Percentiles rank a stretch among this genome's conserved stretches.
Evolutionary conservation across 768 basidiomycete genomes (phyloP).

Genomic region (Leccinum subgranulosum): DNA sequence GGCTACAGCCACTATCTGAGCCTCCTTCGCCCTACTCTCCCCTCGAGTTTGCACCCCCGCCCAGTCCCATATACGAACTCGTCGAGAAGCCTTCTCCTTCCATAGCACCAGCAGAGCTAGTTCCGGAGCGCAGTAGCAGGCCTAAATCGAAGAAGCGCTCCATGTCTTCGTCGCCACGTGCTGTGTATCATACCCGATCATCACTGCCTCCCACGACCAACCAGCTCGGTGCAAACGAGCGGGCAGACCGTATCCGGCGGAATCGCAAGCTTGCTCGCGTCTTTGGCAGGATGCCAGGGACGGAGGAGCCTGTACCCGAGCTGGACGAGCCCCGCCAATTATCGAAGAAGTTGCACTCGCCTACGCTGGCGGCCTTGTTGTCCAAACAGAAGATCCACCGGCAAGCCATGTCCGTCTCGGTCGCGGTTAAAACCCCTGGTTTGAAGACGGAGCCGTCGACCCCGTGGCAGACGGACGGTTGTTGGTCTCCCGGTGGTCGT

Average conservation of each 20-base stretch:
- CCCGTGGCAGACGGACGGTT: constrained; percentile 36
- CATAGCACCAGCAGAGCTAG: constrained; percentile 42
- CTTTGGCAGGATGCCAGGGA: constrained; percentile 66
- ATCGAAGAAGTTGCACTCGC: constrained; percentile 22
- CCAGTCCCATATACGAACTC: constrained; percentile 2
- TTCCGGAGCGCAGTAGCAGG: constrained; percentile 35
- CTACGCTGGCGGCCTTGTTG: constrained; percentile 27
- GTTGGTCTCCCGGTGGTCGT: constrained; percentile 33
- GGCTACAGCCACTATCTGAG: constrained; percentile 18
- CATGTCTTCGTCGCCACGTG: constrained; percentile 27
- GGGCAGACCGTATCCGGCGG: constrained; percentile 68
- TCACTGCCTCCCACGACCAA: constrained; percentile 65
- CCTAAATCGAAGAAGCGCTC: constrained; percentile 25
- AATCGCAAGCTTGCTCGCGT: constrained; percentile 77
- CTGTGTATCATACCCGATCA: constrained; percentile 6
- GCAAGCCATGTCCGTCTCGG: constrained; percentile 31
- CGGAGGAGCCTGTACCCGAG: constrained; percentile 32
- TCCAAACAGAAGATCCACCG: constrained; percentile 30
- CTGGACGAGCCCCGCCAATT: constrained; percentile 22
- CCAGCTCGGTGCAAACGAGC: constrained; percentile 57
- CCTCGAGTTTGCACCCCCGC: constrained; percentile 28
- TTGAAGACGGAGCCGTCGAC: constrained; percentile 22
- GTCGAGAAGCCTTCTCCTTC: constrained; percentile 42
- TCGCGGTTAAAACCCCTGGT: constrained; percentile 18
- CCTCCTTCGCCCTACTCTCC: constrained; percentile 31